Base-by-base conservation (phyloP, 2,329 filamentous ascomycete species). In the Spiromastix sp. region DNA sequence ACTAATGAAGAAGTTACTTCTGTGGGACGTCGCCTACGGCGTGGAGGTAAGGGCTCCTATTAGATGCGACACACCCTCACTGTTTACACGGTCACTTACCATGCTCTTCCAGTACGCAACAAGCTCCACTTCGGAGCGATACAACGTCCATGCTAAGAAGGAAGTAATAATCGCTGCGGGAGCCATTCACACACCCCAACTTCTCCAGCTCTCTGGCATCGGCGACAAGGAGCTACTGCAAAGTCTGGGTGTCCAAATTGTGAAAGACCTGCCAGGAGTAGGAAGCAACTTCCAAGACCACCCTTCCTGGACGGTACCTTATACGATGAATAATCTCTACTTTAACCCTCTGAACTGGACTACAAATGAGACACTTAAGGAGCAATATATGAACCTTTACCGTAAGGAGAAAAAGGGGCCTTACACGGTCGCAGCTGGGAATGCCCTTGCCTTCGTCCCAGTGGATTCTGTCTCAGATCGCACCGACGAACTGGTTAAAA, bases 161-260 rank as follows among this genome's bases (percentile, higher is more conserved):
- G 63, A 67, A 38, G 55, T 66, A 4, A 54, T 67, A 30, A 44
- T 67, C 4, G 52, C 60, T 4, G 59, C 58, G 0, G 61, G 61
- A 1, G 51, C 55, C 1, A 46, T 62, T 7, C 40, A 66, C 57
- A 3, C 64, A 59, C 7, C 48, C 2, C 58, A 67, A 32, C 50
- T 71, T n/a, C 55, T 71, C 1, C 62, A 69, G 40, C 51, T 66
- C 4, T 68, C 64, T 26, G 68, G 67, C 3, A 58, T 71, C 13
- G 68, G 67, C 0, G 50, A 56, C 5, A 40, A 46, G 8, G 42
- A 44, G 9, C 42, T 65, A 1, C 46, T 71, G 9, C 38, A 54
- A 1, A 45, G 44, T 5, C 49, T 61, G 16, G 51, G 50, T 2
- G 65, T 72, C 9, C 40, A 51, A 0, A 46, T 62, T 0, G 39